Base-by-base conservation (phyloP, 1,284 basidiomycete species). In the Ceratobasidium sp. region DNA sequence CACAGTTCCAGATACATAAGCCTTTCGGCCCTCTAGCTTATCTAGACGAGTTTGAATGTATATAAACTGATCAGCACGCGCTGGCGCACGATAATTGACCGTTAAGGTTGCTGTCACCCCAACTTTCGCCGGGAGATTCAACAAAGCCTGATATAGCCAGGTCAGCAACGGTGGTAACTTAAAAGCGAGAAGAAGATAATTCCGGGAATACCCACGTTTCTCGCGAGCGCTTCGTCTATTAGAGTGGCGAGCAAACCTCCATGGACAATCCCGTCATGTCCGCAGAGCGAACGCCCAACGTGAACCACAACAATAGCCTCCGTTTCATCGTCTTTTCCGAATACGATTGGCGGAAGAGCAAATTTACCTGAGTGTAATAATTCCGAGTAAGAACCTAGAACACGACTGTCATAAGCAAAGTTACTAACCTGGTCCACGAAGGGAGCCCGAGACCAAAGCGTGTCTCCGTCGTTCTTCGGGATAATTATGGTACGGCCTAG, bases 221-320 rank as follows among this genome's bases (percentile, higher is more conserved):
- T 85, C 0, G 90, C 96, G 51, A 98, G 82, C 1, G 88, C 87
- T 85, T 99, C 97, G 79, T 99, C 97, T 74, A 97, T 84, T 3
- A 99, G 84, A 0, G 96, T 98, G 33, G 96, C 95, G 29, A 98
- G 85, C 76, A 99, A 81, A 1, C 97, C 97, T 0, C 97, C 97
- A 81, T 99, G 97, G 1, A 98, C 84, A 77, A 99, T 94, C 0
- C 96, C 96, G 82, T 97, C 95, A 79, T 97, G 95, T 1, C 94
- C 95, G 80, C 97, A 98, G 64, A 99, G 80, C 5, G 91, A 91
- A 47, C 93, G 84, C 0, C 97, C 97, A 8, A 98, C 85, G 81
- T 98, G 97, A 1, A 95, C 76, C 75, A 98, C 84, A 15, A 90
- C 86, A 74, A 90, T 80, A 7, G 88, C 88, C 83, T 95, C 91